These are phyloP conservation scores for Ramaria rubella DNA, from an alignment of 768 basidiomycete species.

Conservation along the genomic window DNA sequence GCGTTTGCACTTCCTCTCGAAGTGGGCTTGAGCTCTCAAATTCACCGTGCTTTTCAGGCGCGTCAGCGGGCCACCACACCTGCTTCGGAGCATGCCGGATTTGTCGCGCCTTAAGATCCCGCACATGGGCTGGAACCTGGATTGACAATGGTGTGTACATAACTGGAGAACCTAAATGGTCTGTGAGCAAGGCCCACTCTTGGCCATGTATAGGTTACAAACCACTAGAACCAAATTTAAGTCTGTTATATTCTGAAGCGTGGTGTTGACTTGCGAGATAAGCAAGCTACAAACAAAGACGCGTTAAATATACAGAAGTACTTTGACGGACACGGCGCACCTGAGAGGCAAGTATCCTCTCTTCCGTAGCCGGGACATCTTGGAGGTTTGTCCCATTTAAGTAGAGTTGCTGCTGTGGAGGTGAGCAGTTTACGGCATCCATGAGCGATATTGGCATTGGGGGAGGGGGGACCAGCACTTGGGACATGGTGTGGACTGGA, in stretches of 20 bases:
- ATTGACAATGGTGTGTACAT: conserved; percentile 59
- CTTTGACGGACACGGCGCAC: not conserved
- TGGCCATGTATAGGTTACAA: not conserved
- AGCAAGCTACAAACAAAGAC: conserved; percentile 34
- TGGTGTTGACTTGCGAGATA: conserved; percentile 71
- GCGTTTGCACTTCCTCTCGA: not conserved
- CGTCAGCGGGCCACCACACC: conserved; percentile 46
- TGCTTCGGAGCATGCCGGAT: conserved; percentile 27
- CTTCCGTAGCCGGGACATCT: conserved; percentile 1
- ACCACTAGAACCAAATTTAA: conserved; percentile 55
- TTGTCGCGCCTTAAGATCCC: conserved; percentile 49
- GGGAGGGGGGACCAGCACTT: conserved; percentile 2
- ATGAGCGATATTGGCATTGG: not conserved
- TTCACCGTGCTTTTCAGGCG: not conserved
- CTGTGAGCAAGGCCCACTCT: not conserved
- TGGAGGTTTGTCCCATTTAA: not conserved
- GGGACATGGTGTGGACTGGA: conserved; percentile 5
- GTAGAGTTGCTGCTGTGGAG: not conserved
- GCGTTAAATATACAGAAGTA: not conserved
- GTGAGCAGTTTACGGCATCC: not conserved
- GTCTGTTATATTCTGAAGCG: conserved; percentile 57
- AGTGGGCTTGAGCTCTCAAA: not conserved
- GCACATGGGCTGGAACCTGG: conserved; percentile 51
- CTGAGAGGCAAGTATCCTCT: conserved; percentile 9
- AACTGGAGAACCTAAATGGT: conserved; percentile 43